These are phyloP conservation scores for Opeltia flavorubescens DNA, from an alignment of 495 filamentous ascomycete species.

Conservation along the genomic window DNA sequence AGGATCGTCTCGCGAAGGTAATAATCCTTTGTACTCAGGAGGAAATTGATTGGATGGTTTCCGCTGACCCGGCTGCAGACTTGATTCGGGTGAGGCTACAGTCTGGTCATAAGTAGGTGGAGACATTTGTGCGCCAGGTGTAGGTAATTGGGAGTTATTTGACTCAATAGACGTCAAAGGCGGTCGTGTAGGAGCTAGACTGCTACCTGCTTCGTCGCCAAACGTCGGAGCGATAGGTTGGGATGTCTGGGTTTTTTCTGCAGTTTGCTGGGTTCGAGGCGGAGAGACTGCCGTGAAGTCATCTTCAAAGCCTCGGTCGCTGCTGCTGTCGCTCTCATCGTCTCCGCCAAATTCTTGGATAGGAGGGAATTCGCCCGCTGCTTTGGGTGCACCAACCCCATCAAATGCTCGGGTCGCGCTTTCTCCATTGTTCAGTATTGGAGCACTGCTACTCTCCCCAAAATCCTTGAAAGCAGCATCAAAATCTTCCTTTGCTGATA, in stretches of 20 bases:
- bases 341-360: constrained; percentile 68
- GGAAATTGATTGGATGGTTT: constrained; percentile 34
- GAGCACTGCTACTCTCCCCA: constrained; percentile 36
- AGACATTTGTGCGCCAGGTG: constrained; percentile 43
- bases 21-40: constrained; percentile 46
- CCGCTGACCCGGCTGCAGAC: constrained; percentile 15
- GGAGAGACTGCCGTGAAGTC: constrained; percentile 71
- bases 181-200: constrained; percentile 10
- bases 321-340: constrained; percentile 71
- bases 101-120: constrained; percentile 50
- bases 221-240: constrained; percentile 17
- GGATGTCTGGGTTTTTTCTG: constrained; percentile 19
- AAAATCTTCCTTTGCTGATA: constrained; percentile 56
- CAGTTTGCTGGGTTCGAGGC: constrained; percentile 25
- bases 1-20: constrained; percentile 52
- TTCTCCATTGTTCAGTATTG: constrained; percentile 26
- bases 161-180: constrained; percentile 11
- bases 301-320: constrained; percentile 77
- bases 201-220: constrained; percentile 2
- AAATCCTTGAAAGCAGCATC: constrained; percentile 60
- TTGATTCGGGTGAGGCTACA: constrained; percentile 18
- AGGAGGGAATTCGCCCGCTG: constrained; percentile 70
- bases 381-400: constrained; percentile 21
- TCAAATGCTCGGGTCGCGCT: constrained; percentile 14
- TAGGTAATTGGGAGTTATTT: constrained; percentile 27